These are phyloP conservation scores for Xylaria digitata DNA, from an alignment of 2,329 filamentous ascomycete genomes.

Conservation along the genomic window DNA sequence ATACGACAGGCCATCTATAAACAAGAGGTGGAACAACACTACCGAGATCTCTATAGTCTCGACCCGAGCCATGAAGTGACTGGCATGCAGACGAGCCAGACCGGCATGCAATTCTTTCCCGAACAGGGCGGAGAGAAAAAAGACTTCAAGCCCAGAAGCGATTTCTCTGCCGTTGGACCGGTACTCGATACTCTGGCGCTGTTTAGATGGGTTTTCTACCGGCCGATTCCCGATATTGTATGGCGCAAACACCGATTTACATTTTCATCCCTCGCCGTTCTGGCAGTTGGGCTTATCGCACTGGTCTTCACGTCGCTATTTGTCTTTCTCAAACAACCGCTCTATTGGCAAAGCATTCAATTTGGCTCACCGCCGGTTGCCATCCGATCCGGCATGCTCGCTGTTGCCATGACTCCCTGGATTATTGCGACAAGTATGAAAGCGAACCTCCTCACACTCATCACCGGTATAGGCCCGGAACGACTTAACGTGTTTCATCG, in stretches of 20 bases:
- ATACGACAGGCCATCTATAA: constrained; percentile 90
- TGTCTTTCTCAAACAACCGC: constrained; percentile 85
- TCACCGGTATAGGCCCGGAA: constrained; percentile 93
- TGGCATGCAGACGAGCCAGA: constrained; percentile 61
- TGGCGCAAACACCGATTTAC: constrained; percentile 76
- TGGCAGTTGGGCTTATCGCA: constrained; percentile 74
- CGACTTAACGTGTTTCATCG: constrained; percentile 92
- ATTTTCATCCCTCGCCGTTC: constrained; percentile 82
- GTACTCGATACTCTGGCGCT: constrained; percentile 85
- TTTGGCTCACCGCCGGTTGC: constrained; percentile 90
- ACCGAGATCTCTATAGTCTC: constrained; percentile 63
- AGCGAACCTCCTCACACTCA: constrained; percentile 82
- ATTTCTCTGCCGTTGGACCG: constrained; percentile 77
- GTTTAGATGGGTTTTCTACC: constrained; percentile 89
- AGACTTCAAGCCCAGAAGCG: constrained; percentile 72
- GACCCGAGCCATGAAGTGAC: constrained; percentile 61
- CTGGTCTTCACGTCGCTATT: constrained; percentile 81
- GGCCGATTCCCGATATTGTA: constrained; percentile 80
- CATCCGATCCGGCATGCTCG: constrained; percentile 89
- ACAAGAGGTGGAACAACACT: constrained; percentile 78
- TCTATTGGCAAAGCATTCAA: constrained; percentile 88
- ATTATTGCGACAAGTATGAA: constrained; percentile 92
- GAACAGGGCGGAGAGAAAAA: constrained; percentile 68
- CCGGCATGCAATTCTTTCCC: constrained; percentile 80
- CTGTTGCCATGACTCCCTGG: constrained; percentile 92